Conservation (phyloP, 441 rosid genomes). For the Lepidium campestre region DNA sequence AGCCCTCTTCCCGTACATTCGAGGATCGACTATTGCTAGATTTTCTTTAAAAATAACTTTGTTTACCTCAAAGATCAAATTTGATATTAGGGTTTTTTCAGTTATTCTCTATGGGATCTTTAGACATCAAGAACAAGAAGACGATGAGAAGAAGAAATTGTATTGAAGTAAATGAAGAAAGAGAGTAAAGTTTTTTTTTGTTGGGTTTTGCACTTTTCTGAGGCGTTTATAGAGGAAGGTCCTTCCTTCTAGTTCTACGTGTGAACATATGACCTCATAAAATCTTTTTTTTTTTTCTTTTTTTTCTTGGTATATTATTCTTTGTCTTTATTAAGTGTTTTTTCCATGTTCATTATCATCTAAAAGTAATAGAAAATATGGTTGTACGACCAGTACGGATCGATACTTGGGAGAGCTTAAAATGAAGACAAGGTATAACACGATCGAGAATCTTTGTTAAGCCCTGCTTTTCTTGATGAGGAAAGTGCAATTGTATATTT, state of each 20-base stretch:
- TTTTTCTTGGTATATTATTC: neutral
- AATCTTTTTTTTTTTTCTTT: neutral
- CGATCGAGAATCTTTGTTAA: slow-evolving; percentile 12
- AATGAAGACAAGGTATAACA: slow-evolving; percentile 1
- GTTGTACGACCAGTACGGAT: slow-evolving; percentile 16
- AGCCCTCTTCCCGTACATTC: slow-evolving; percentile 25
- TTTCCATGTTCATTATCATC: neutral
- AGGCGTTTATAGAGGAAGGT: slow-evolving; percentile 11
- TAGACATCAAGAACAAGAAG: slow-evolving; percentile 5
- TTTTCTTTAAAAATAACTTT: neutral
- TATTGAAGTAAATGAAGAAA: slow-evolving; percentile 8
- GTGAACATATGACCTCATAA: slow-evolving; percentile 21
- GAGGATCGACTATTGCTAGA: slow-evolving; percentile 15
- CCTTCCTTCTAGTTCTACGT: too few species aligned
- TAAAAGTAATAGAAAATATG: neutral
- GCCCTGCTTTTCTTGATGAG: neutral
- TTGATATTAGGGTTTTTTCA: slow-evolving; percentile 2
- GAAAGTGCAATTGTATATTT: slow-evolving; percentile 6
- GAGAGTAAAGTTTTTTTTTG: slow-evolving; percentile 14
- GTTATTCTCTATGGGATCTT: neutral
- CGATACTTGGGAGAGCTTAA: neutral
- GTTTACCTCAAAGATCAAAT: neutral
- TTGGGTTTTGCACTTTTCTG: neutral
- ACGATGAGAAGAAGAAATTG: neutral
- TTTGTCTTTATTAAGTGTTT: neutral